phyloP scores from a whole-genome alignment of 306 rosid genomes.

The Prunus campanulata region DNA sequence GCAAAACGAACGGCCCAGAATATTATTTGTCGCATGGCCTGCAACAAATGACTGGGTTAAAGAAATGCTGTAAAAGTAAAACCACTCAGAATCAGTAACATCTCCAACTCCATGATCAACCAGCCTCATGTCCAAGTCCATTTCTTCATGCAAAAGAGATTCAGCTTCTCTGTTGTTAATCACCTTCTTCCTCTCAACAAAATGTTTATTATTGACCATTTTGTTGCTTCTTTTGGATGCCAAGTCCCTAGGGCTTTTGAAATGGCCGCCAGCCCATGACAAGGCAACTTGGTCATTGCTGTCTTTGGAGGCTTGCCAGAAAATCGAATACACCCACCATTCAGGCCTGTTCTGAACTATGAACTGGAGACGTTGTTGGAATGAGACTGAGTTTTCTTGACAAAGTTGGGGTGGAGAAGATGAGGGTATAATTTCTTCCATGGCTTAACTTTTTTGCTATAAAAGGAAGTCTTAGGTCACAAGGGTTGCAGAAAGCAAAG shows the following conservation, averaged over 20 bases:
- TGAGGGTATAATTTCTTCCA: conserved; percentile 19
- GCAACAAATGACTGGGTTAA: background rate
- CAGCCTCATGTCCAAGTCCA: background rate
- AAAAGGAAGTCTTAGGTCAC: too few species aligned
- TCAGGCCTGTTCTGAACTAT: conserved; percentile 38
- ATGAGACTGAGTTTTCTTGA: conserved; percentile 8
- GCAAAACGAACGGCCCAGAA: conserved; percentile 30
- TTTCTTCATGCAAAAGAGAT: background rate
- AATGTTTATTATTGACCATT: background rate
- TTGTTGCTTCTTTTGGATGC: background rate
- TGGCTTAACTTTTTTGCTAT: background rate
- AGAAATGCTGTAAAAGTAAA: conserved; percentile 27
- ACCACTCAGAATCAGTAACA: conserved; percentile 22
- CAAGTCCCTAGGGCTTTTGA: conserved; percentile 6
- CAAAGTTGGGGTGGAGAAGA: conserved; percentile 15
- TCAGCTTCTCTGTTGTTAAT: background rate
- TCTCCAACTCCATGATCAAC: background rate
- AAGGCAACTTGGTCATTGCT: conserved; percentile 6
- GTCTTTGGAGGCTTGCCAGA: conserved; percentile 46
- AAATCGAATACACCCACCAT: conserved; percentile 54
- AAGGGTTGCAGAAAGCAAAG: too few species aligned
- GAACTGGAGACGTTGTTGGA: conserved; percentile 43
- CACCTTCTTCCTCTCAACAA: background rate
- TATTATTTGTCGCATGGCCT: conserved; percentile 1
- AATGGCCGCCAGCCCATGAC: conserved; percentile 41